Evolutionary conservation across 345 rosid genomes (phyloP).

Genomic region (Balakata baccata): DNA sequence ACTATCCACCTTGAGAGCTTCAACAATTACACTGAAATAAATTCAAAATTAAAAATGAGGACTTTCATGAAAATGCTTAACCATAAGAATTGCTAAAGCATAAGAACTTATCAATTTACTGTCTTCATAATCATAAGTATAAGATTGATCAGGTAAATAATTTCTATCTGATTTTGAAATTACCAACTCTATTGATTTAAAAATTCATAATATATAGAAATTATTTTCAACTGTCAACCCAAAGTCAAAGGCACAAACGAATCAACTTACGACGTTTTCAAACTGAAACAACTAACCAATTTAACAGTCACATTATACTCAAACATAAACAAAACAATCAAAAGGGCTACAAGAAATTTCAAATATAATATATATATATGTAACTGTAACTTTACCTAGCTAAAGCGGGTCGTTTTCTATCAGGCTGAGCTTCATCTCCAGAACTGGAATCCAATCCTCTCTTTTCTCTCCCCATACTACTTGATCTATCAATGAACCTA

Average conservation of each 20-base stretch:
- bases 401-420: slow-evolving; percentile 36
- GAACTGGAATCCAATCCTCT: slow-evolving; percentile 26
- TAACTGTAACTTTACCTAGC: slow-evolving; percentile 18
- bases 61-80: not conserved
- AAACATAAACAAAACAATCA: not conserved
- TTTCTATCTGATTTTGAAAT: too few relatives aligned
- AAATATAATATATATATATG: not conserved
- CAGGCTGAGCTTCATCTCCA: slow-evolving; percentile 32
- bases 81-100: too few relatives aligned
- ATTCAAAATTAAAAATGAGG: not conserved
- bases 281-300: not conserved
- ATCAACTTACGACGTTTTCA: not conserved
- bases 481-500: slow-evolving; percentile 26
- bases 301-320: not conserved
- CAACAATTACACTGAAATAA: slow-evolving; percentile 34
- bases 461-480: slow-evolving; percentile 24
- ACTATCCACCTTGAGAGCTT: slow-evolving; percentile 36
- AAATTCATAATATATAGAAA: too few relatives aligned
- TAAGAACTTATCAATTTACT: too few relatives aligned
- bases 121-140: too few relatives aligned
- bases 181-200: too few relatives aligned
- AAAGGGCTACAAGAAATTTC: too few relatives aligned
- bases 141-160: too few relatives aligned
- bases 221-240: not conserved
- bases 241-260: not conserved